Percentiles rank a stretch among this genome's conserved stretches.
Conservation (phyloP, 2,329 filamentous ascomycete genomes). For the Stagonosporopsis vannaccii region DNA sequence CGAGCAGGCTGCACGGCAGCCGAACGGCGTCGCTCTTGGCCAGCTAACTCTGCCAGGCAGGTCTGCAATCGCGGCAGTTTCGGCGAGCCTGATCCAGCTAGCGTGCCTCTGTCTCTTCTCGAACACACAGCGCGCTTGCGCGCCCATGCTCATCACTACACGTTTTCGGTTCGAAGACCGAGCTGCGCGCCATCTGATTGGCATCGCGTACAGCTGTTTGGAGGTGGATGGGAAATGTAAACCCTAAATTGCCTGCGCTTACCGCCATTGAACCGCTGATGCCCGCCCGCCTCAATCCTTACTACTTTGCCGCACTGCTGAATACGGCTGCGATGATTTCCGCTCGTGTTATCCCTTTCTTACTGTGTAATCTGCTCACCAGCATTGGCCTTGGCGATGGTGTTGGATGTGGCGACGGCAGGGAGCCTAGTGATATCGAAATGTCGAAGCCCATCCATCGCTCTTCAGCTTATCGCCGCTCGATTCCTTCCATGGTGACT, state of each 20-base stretch:
- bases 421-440: background rate
- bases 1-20: conserved; percentile 12
- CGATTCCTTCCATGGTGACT: background rate
- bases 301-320: background rate
- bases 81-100: conserved; percentile 2
- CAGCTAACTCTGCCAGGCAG: conserved; percentile 20
- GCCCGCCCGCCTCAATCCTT: conserved; percentile 2
- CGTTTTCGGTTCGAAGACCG: conserved; percentile 19
- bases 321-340: background rate
- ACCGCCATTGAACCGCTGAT: conserved; percentile 13
- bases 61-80: conserved; percentile 20
- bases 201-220: conserved; percentile 4
- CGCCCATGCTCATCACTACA: conserved; percentile 29
- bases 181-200: conserved; percentile 10
- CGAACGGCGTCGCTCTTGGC: conserved; percentile 8
- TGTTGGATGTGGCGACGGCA: conserved; percentile 3
- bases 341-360: conserved; percentile 9
- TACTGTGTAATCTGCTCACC: conserved; percentile 3
- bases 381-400: conserved; percentile 4
- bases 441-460: conserved; percentile 3
- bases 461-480: conserved; percentile 1
- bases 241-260: conserved; percentile 12
- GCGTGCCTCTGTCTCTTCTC: conserved; percentile 17
- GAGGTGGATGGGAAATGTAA: conserved; percentile 1
- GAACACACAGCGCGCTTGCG: conserved; percentile 20